Evolutionary conservation across 257 asterid genomes (phyloP).

Genomic region (Jaltomata sinuosa): DNA sequence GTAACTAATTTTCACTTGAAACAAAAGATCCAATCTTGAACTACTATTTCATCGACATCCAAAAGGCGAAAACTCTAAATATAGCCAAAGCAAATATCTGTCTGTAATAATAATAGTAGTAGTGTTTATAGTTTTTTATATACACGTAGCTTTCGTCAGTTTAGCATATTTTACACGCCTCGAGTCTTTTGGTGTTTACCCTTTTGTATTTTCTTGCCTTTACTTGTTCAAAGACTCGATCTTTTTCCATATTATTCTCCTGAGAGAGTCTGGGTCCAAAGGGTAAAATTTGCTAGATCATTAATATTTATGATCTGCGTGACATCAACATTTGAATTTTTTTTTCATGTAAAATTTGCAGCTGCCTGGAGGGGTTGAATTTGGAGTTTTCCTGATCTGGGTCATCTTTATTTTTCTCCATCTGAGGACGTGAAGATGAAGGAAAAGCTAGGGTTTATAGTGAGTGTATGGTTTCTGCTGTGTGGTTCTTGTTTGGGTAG

Average conservation of each 20-base stretch:
- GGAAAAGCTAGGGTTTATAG: conserved; percentile 26
- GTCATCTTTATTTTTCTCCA: background rate
- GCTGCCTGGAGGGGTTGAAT: background rate
- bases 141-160: background rate
- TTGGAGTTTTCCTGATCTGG: background rate
- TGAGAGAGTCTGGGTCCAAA: background rate
- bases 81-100: background rate
- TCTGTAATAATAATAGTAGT: background rate
- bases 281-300: background rate
- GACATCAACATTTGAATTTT: background rate
- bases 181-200: background rate
- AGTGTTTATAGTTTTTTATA: background rate
- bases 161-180: background rate
- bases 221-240: background rate
- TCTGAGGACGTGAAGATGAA: conserved; percentile 29
- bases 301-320: background rate
- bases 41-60: background rate
- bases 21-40: background rate
- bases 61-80: background rate
- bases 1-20: background rate
- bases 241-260: background rate
- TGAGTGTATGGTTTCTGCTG: conserved; percentile 34
- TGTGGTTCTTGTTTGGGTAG: conserved; percentile 60
- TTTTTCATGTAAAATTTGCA: background rate
- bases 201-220: background rate